phyloP scores from a whole-genome alignment of 495 filamentous ascomycete genomes.

The Peziza echinospora region DNA sequence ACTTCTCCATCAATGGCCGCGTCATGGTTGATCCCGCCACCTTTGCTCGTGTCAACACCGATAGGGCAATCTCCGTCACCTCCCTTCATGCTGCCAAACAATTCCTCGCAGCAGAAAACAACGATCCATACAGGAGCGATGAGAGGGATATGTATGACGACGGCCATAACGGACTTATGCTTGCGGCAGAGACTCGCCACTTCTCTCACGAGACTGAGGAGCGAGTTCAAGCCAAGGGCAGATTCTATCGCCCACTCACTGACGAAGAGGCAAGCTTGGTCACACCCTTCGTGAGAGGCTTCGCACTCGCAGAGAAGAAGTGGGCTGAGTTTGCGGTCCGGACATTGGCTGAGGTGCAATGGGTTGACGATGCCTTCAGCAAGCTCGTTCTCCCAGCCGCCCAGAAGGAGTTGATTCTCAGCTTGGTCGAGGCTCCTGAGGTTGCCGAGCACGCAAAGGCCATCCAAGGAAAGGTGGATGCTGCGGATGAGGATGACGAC shows the following conservation, averaged over 20 bases:
- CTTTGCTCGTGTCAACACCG: constrained; percentile 7
- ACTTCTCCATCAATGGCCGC: constrained; percentile 31
- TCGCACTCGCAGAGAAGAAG: constrained; percentile 19
- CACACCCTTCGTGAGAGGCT: constrained; percentile 17
- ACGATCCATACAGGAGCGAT: background rate
- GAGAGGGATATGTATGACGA: background rate
- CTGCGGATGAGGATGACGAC: too few species aligned
- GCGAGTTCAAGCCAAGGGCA: background rate
- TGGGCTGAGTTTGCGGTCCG: constrained; percentile 21
- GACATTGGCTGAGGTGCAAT: constrained; percentile 24
- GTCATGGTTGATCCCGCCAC: constrained; percentile 32
- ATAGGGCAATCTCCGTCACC: background rate
- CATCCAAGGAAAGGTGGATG: background rate
- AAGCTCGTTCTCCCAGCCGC: constrained; percentile 30
- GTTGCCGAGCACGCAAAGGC: background rate
- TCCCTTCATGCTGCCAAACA: background rate
- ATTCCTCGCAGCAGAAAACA: background rate
- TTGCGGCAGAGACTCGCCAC: background rate
- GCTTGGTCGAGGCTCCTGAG: constrained; percentile 27
- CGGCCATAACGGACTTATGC: background rate
- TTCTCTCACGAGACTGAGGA: background rate
- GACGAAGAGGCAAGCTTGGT: constrained; percentile 17
- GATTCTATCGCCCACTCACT: constrained; percentile 3
- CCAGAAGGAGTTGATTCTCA: constrained; percentile 32
- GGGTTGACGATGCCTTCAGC: constrained; percentile 33